Conservation (phyloP, 2,329 filamentous ascomycete genomes). For the Neofusicoccum sp. region DNA sequence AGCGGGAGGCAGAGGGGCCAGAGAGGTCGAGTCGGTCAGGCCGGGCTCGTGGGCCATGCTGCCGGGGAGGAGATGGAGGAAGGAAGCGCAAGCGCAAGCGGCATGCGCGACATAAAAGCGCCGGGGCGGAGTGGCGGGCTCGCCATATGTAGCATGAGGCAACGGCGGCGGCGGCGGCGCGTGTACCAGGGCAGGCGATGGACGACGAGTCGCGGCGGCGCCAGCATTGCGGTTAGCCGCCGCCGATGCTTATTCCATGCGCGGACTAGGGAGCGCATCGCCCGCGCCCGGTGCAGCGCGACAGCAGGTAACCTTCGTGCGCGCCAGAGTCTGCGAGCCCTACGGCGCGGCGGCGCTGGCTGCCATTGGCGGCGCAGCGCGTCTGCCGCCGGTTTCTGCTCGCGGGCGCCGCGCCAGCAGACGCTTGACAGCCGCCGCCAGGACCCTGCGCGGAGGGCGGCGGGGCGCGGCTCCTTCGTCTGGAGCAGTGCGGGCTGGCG, state of each 20-base stretch:
- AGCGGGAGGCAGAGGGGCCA: conserved; percentile 31
- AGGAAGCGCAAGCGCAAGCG: not conserved
- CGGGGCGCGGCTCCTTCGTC: too few species aligned
- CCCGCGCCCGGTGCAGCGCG: not conserved
- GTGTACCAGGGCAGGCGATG: not conserved
- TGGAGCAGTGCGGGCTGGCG: too few species aligned
- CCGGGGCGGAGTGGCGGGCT: conserved; percentile 4
- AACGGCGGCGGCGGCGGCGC: not conserved
- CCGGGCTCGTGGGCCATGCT: not conserved
- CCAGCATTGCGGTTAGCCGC: not conserved
- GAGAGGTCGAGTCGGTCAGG: conserved; percentile 26
- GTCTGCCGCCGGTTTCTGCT: too few species aligned
- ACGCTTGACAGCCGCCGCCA: too few species aligned
- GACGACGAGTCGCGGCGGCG: not conserved
- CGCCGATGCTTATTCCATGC: not conserved
- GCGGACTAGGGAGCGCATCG: not conserved
- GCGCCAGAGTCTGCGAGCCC: not conserved
- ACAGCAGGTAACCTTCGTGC: not conserved
- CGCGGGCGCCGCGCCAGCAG: too few species aligned
- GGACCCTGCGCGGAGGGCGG: too few species aligned
- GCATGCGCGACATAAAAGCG: not conserved
- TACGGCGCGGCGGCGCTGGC: not conserved
- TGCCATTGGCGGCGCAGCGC: not conserved
- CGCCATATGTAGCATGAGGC: conserved; percentile 1
- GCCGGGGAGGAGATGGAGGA: not conserved